Conservation (phyloP, 225 moss, liverwort and hornwort genomes). For the Asterella californica region DNA sequence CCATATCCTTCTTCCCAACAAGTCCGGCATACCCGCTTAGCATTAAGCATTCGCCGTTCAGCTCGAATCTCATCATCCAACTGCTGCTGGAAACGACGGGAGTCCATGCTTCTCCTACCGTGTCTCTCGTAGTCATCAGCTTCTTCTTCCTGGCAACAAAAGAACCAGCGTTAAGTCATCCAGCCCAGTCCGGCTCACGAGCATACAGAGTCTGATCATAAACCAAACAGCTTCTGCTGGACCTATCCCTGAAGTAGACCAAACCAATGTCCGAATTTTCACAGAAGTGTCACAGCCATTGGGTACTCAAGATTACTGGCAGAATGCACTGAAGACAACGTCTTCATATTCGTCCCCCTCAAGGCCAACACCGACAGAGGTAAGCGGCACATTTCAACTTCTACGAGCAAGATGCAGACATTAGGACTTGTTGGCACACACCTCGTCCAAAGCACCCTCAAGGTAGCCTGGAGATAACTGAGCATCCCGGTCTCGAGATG, state of each 20-base stretch:
- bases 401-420: not conserved
- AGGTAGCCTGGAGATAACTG: slow-evolving; percentile 80
- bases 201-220: not conserved
- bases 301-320: not conserved
- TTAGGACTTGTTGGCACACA: slow-evolving; percentile 11
- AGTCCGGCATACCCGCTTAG: slow-evolving; percentile 61
- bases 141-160: slow-evolving; percentile 72
- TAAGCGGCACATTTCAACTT: not conserved
- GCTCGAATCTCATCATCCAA: slow-evolving; percentile 87
- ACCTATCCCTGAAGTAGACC: too few relatives aligned
- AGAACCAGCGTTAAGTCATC: not conserved
- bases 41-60: slow-evolving; percentile 70
- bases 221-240: not conserved
- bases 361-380: too few relatives aligned
- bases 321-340: not conserved
- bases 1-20: not conserved
- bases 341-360: too few relatives aligned
- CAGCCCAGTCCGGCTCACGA: not conserved
- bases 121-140: slow-evolving; percentile 50
- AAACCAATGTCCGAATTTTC: too few relatives aligned
- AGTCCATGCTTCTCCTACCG: slow-evolving; percentile 45
- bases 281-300: too few relatives aligned
- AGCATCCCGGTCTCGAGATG: slow-evolving; percentile 69
- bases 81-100: slow-evolving; percentile 78
- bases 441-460: slow-evolving; percentile 97